Base-by-base conservation (phyloP, 106 monocot species). In the Allium cepa region DNA sequence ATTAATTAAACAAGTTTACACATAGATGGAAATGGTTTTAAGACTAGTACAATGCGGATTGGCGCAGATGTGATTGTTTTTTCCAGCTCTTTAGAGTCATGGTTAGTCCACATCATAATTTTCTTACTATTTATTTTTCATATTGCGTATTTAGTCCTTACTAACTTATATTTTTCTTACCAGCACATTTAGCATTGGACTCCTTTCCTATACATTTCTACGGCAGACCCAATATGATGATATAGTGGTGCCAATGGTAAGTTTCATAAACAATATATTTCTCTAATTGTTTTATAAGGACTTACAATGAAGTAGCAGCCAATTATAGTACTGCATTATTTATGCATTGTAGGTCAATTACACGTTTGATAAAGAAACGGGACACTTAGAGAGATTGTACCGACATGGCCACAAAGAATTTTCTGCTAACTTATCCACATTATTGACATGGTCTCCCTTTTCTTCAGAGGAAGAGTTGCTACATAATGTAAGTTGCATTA, bases 141-240 rank as follows among this genome's bases (percentile, higher is more conserved):
- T 36, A 36, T 36, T 36, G 36, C 3, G 36, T 36, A 0, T 36
- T 36, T 36, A 36, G 36, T 36, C 36, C 3, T 36, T 36, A 36
- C 36, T 36, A 36, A 36, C 36, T 36, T 36, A 36, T 36, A 5
- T 36, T 36, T 36, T 36, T 36, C 36, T 36, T 36, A 36, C 36
- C 36, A 36, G 36, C 36, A 85, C 94, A 51, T 82, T 79, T 75
- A 95, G 91, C 69, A 69, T 91, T 71, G 94, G 91, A 13, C 77
- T 95, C 69, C 91, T 95, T 79, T 95, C 94, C 57, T 95, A 95
- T 74, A 95, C 94, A 6, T 95, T 95, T 83, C 73, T 95, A 52
- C 82, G 77, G 46, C 76, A 88, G 79, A 81, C 79, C 15, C 77
- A 77, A 26, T 84, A 59, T 52, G 85, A 95, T 81, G 94, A 95